phyloP scores from a whole-genome alignment of 805 yeast species.

The Sungouiella blattae region DNA sequence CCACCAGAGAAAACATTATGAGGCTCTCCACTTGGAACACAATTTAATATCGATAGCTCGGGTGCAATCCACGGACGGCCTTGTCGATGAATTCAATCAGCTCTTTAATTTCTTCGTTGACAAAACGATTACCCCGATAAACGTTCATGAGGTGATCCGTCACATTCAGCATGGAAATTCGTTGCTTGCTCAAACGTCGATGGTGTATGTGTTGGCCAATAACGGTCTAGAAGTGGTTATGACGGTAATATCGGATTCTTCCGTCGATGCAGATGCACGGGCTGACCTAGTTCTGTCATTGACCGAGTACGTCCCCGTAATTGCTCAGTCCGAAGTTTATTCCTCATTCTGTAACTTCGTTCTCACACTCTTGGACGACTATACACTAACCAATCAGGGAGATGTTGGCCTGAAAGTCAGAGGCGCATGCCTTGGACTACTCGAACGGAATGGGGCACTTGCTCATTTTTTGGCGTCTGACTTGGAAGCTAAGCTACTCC shows the following conservation, averaged over 20 bases:
- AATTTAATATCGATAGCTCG: constrained; percentile 15
- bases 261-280: constrained; percentile 29
- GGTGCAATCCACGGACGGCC: constrained; percentile 2
- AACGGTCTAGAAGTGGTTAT: constrained; percentile 19
- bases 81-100: constrained; percentile 8
- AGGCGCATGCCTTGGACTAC: constrained; percentile 41
- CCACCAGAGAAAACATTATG: too few species aligned
- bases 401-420: constrained; percentile 87
- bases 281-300: constrained; percentile 23
- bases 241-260: constrained; percentile 19
- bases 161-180: constrained; percentile 38
- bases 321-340: constrained; percentile 8
- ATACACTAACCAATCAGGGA: constrained; percentile 76
- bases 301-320: constrained; percentile 10
- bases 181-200: constrained; percentile 38
- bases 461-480: constrained; percentile 1
- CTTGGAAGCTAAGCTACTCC: constrained; percentile 37
- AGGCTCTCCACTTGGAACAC: neutral
- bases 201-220: constrained; percentile 11
- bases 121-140: constrained; percentile 5
- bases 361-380: constrained; percentile 59
- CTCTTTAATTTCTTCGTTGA: constrained; percentile 14
- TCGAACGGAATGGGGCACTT: constrained; percentile 23
- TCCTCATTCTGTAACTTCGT: constrained; percentile 5
- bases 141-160: constrained; percentile 28